These are phyloP conservation scores for Penicillium fuscoglaucum DNA, from an alignment of 2,329 filamentous ascomycete species.

Conservation along the genomic window DNA sequence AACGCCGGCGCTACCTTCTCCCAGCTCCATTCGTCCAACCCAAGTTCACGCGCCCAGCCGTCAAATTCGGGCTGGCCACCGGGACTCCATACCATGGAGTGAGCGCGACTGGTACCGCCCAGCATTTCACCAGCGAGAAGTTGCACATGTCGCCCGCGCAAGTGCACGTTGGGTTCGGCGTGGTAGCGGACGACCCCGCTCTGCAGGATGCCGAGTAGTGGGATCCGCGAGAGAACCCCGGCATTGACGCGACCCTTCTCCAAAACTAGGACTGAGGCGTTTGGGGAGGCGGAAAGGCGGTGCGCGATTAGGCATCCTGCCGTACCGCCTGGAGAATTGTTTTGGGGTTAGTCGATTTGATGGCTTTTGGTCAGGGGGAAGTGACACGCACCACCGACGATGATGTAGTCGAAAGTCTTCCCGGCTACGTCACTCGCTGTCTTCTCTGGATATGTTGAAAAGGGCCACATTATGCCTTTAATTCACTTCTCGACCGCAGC, in stretches of 20 bases:
- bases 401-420: slow-evolving; percentile 3
- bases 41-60: slow-evolving; percentile 4
- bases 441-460: neutral
- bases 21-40: slow-evolving; percentile 1
- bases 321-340: neutral
- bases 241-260: slow-evolving; percentile 2
- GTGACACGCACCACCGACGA: neutral
- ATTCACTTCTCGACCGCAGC: neutral
- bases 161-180: neutral
- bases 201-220: slow-evolving; percentile 1
- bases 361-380: neutral
- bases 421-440: neutral
- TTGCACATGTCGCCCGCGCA: slow-evolving; percentile 5
- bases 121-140: slow-evolving; percentile 2
- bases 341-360: neutral
- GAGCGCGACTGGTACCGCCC: neutral
- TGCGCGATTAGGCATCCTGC: slow-evolving; percentile 2
- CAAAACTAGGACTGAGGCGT: neutral
- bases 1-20: slow-evolving; percentile 3
- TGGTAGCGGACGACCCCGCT: neutral
- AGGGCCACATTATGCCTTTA: neutral
- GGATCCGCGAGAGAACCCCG: slow-evolving; percentile 1
- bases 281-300: neutral
- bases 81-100: slow-evolving; percentile 5
- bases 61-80: neutral